These are phyloP conservation scores for Xylariaceae sp. DNA, from an alignment of 2,329 filamentous ascomycete genomes.

Conservation along the genomic window DNA sequence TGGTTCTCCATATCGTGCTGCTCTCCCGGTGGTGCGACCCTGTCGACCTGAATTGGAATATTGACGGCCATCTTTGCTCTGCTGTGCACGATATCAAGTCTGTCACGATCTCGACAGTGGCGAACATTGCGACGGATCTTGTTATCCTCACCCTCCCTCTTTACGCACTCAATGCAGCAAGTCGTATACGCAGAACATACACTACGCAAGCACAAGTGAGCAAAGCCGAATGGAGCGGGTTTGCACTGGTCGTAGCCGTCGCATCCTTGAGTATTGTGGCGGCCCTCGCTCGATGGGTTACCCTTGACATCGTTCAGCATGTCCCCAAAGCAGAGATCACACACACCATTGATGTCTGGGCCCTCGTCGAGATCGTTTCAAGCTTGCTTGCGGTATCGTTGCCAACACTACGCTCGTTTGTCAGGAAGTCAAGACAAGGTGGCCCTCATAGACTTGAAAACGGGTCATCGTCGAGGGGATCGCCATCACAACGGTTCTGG, in stretches of 20 bases:
- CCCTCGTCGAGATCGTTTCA: constrained; percentile 25
- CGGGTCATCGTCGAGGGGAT: no score
- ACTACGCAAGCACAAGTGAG: constrained; percentile 13
- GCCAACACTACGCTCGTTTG: constrained; percentile 21
- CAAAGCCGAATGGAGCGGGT: constrained; percentile 22
- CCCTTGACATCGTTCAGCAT: constrained; percentile 18
- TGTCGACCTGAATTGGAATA: constrained; percentile 21
- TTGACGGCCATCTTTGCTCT: constrained; percentile 20
- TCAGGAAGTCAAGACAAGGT: constrained; percentile 14
- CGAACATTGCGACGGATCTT: constrained; percentile 24
- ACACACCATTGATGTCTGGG: constrained; percentile 26
- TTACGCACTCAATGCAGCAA: constrained; percentile 14
- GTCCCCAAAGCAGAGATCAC: constrained; percentile 25
- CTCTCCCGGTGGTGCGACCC: constrained; percentile 22
- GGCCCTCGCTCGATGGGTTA: constrained; percentile 22
- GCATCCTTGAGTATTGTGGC: constrained; percentile 24
- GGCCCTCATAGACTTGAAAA: constrained; percentile 6
- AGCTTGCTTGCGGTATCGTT: constrained; percentile 23
- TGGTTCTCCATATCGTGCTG: constrained; percentile 19
- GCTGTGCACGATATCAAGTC: constrained; percentile 24
- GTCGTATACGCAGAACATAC: constrained; percentile 14
- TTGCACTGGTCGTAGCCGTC: constrained; percentile 22
- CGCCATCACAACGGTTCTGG: no score
- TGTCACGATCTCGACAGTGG: constrained; percentile 22
- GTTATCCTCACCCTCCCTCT: constrained; percentile 21